A percentile compares a stretch with the other conserved stretches of the same genome.
These are phyloP conservation scores for Ganoderma sinense DNA, from an alignment of 1,284 basidiomycete species.

Conservation along the genomic window DNA sequence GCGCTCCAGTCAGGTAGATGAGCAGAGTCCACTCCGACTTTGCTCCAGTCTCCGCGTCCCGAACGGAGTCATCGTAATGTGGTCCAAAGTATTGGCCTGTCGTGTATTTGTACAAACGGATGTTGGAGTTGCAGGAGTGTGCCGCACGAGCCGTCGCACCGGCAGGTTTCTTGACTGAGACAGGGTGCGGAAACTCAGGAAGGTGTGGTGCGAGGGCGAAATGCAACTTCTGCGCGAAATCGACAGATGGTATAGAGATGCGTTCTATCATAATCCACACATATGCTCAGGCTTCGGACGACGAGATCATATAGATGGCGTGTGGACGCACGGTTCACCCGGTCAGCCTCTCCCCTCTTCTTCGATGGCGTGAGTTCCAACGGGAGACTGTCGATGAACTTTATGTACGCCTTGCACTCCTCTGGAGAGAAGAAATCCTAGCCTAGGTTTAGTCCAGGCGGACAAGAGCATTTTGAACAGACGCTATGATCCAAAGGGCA, in stretches of 20 bases:
- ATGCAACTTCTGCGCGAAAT: constrained; percentile 68
- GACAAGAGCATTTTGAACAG: neutral
- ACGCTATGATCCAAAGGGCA: neutral
- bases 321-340: constrained; percentile 69
- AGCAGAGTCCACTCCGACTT: constrained; percentile 84
- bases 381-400: constrained; percentile 69
- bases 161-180: constrained; percentile 45
- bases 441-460: constrained; percentile 18
- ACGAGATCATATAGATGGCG: neutral
- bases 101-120: constrained; percentile 75
- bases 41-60: constrained; percentile 60
- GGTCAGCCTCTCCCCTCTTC: constrained; percentile 78
- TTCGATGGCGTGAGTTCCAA: constrained; percentile 76
- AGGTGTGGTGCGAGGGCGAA: constrained; percentile 64
- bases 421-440: constrained; percentile 64
- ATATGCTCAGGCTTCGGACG: neutral
- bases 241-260: constrained; percentile 63
- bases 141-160: constrained; percentile 48
- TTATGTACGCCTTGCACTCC: constrained; percentile 71
- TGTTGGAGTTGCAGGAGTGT: constrained; percentile 73
- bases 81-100: constrained; percentile 73
- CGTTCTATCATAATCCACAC: constrained; percentile 53
- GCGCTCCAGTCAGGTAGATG: constrained; percentile 76
- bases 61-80: constrained; percentile 79
- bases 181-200: constrained; percentile 61